Evolutionary conservation across 495 filamentous ascomycete species (phyloP), one percentile per base, ranked within the genome.

Genomic region (Penicillium canescens): DNA sequence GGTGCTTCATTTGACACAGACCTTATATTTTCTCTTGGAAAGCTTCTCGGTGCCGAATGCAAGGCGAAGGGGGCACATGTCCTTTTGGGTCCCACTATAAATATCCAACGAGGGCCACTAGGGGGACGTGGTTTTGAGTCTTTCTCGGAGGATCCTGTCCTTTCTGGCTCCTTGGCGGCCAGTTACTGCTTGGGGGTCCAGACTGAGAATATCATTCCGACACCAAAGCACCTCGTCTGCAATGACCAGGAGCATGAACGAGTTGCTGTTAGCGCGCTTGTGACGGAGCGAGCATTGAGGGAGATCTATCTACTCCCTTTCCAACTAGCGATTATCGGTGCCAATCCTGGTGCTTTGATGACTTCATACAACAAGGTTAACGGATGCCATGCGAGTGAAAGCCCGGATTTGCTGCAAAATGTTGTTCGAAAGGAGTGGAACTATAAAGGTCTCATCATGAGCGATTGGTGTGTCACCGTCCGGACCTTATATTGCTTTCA

Each of bases 271-370:
- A 71, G 86, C 60, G 75, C 75, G 26, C 77, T 83, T 35, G 72
- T 90, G 16, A 81, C 82, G 0, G 80, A 86, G 47, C 76, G 87
- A 14, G 80, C 87, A 16, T 59, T 91, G 57, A 74, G 86, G 13
- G 88, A 91, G 70, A 82, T 90, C 14, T 90, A 92, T 59, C 69
- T 87, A 12, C 63, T 87, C 46, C 86, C 88, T 0, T 92, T 91
- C 64, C 83, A 89, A 65, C 70, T 90, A 42, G 87, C 84, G 6
- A 74, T 90, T 35, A 66, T 78, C 3, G 77, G 83, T 18, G 68
- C 74, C 1, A 66, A 78, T 28, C 85, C 86, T 1, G 77, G 72
- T 33, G 81, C 83, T 1, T 72, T 90, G 33, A 91, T 92, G 89
- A 87, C 84, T 23, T 77, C 81, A 31, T 92, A 91, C 56, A 91